These are phyloP conservation scores for Vitis rupestris DNA, from an alignment of 164 flowering plant genomes.

Conservation along the genomic window DNA sequence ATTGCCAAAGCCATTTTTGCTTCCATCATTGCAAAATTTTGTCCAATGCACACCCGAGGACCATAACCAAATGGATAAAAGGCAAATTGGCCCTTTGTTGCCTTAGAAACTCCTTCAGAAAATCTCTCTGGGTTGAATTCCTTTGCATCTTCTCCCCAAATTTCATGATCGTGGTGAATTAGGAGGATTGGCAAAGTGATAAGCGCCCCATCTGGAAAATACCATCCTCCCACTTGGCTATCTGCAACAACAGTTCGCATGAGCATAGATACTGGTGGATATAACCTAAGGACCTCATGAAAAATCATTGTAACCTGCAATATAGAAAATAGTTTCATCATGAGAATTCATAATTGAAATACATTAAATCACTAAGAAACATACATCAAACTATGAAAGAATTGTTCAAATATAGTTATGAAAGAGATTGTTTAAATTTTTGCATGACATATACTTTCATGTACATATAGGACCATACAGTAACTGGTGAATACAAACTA, in stretches of 20 bases:
- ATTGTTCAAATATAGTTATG: no score
- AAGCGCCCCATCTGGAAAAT: constrained; percentile 18
- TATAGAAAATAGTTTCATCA: no score
- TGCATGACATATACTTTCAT: no score
- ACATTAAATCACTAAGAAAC: no score
- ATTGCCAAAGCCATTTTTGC: no score
- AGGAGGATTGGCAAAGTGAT: constrained; percentile 5
- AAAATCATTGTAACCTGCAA: constrained; percentile 6
- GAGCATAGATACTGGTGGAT: constrained; percentile 9
- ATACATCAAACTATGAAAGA: no score
- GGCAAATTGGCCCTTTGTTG: constrained; percentile 10
- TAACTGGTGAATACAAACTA: no score
- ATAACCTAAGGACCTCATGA: constrained; percentile 22
- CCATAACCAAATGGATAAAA: constrained; percentile 29
- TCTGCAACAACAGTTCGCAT: constrained; percentile 1
- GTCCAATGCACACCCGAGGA: not conserved
- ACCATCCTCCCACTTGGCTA: constrained; percentile 14
- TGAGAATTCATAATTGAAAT: no score
- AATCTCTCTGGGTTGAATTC: constrained; percentile 28
- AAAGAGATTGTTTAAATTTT: no score
- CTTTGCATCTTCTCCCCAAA: constrained; percentile 24
- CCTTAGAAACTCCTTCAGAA: constrained; percentile 19
- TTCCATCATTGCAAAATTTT: no score
- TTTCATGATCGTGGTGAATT: constrained; percentile 14
- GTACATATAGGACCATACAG: no score